phyloP scores from a whole-genome alignment of 2,329 filamentous ascomycete species.

The Penicillium paneum region DNA sequence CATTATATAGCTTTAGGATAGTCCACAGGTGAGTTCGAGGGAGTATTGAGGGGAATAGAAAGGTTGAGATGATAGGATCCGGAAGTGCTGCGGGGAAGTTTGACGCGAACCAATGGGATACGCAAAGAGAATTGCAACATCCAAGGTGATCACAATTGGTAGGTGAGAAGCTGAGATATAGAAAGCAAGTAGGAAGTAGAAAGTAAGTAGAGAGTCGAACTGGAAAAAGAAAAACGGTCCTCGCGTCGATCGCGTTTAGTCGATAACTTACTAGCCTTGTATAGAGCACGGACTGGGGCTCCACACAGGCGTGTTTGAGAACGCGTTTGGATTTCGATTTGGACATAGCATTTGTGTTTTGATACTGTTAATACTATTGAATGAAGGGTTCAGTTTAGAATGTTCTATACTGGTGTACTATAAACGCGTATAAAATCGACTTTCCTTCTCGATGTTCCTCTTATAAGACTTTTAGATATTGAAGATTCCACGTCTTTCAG shows the following conservation, averaged over 20 bases:
- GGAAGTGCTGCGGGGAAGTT: conserved; percentile 1
- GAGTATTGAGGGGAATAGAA: conserved; percentile 2
- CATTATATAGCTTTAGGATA: conserved; percentile 16
- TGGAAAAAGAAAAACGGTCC: conserved; percentile 15
- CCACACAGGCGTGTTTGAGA: conserved; percentile 25
- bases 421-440: background rate
- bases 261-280: conserved; percentile 24
- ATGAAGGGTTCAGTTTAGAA: background rate
- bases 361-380: background rate
- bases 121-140: background rate
- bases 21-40: background rate
- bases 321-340: conserved; percentile 17
- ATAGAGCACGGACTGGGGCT: conserved; percentile 27
- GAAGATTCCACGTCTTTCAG: background rate
- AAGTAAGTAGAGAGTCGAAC: background rate
- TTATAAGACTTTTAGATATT: background rate
- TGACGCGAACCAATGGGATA: background rate
- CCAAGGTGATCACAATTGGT: background rate
- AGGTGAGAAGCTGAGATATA: background rate
- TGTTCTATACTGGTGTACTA: background rate
- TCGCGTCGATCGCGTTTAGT: conserved; percentile 28
- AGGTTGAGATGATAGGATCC: background rate
- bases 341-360: background rate
- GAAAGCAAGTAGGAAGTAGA: background rate
- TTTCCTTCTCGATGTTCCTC: background rate